Base-by-base conservation (phyloP, 306 rosid genomes). In the Cucumis hystrix region DNA sequence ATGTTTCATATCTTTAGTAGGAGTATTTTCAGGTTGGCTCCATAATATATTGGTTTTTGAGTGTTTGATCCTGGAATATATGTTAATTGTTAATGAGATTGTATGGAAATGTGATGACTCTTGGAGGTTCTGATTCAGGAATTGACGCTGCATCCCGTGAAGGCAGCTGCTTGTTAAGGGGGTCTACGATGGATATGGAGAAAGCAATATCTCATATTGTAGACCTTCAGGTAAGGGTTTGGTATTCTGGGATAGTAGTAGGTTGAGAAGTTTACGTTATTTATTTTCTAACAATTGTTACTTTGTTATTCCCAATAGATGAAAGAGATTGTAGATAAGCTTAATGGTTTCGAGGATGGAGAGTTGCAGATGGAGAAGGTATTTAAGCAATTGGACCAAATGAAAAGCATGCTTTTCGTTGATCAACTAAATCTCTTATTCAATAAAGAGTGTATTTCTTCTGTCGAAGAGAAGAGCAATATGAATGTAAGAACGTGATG, bases 331-430 rank as follows among this genome's bases (percentile, higher is more conserved):
- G 93, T 78, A 80, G 89, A 88, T 79, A 90, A 85, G 83, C 85
- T 90, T 78, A 80, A 55, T 75, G 83, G 35, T 17, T 87, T 92
- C 74, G 92, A 92, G 86, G 89, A 84, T 41, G 51, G 86, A 33
- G 97, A 95, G 86, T 81, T 89, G 88, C 87, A 76, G 86, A 82
- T 82, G 83, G 97, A 95, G 85, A 95, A 88, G 84, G 92, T 89
- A 82, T 10, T 87, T 80, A 87, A 80, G 72, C 91, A 92, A 77
- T 37, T 95, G 77, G 97, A 91, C 84, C 97, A 88, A 81, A 84
- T 83, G 82, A 92, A 83, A 80, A 87, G 70, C 78, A 79, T 83
- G 91, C 84, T 90, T 60, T 92, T 88, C 82, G 86, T 86, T 79
- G 97, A 95, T 80, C 92, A 88, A 87, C 95, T 92, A 49, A 80